A percentile compares a stretch with the other conserved stretches of the same genome.
Conservation (phyloP, 2,329 filamentous ascomycete species). For the Didymellaceae sp. region DNA sequence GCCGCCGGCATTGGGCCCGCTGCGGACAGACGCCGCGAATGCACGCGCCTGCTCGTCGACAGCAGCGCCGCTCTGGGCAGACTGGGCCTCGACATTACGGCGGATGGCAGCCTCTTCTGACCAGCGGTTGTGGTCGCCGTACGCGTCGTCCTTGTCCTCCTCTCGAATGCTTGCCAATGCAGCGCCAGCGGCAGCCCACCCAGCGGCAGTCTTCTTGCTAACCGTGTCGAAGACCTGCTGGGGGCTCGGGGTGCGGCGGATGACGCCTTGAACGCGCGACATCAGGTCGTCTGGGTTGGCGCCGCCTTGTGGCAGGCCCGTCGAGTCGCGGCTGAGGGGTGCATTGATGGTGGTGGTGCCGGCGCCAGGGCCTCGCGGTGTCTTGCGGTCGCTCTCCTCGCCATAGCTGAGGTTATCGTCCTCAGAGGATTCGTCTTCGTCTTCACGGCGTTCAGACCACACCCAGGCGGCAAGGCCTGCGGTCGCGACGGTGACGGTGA, state of each 20-base stretch:
- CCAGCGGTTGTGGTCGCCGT: conserved; percentile 88
- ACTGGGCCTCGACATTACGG: conserved; percentile 49
- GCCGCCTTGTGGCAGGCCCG: conserved; percentile 30
- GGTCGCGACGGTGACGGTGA: conserved; percentile 88
- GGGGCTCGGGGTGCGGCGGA: conserved; percentile 82
- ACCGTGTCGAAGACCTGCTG: conserved; percentile 88
- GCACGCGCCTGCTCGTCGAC: conserved; percentile 43
- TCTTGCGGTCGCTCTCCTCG: conserved; percentile 40
- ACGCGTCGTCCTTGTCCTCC: conserved; percentile 75
- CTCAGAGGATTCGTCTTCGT: conserved; percentile 71
- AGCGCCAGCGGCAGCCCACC: conserved; percentile 82
- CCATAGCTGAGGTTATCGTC: conserved; percentile 51
- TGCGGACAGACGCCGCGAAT: conserved; percentile 40
- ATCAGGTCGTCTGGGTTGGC: conserved; percentile 64
- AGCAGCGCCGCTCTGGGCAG: conserved; percentile 42
- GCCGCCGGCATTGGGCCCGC: conserved; percentile 30
- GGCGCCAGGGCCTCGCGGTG: conserved; percentile 2
- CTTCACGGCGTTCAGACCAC: conserved; percentile 85
- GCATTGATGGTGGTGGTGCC: not conserved
- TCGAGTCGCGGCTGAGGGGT: conserved; percentile 20
- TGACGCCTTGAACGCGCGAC: conserved; percentile 77
- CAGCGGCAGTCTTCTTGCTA: conserved; percentile 79
- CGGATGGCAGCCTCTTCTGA: conserved; percentile 84
- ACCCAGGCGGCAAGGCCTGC: conserved; percentile 88
- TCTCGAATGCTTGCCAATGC: conserved; percentile 84